Conservation (phyloP, 208 protist genomes). For the Trypanosoma theileri region DNA sequence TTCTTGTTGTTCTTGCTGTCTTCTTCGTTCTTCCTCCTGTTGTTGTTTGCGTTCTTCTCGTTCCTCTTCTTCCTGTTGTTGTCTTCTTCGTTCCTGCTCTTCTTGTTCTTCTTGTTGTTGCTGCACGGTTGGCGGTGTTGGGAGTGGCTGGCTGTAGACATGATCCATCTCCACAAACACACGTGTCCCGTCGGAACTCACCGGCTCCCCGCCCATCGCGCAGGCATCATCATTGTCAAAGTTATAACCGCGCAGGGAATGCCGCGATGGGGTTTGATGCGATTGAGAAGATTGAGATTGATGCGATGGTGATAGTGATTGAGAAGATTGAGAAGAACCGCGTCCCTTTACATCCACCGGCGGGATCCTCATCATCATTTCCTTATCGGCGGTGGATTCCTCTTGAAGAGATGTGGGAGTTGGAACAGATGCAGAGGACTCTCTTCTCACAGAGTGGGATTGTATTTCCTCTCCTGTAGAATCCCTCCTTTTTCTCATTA, state of each 20-base stretch:
- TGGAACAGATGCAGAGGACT: no score
- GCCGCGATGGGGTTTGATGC: not conserved
- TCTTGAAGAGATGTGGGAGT: no score
- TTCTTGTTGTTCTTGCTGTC: no score
- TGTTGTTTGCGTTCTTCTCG: not conserved
- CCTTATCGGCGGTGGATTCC: no score
- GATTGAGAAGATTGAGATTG: not conserved
- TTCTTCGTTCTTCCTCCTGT: not conserved
- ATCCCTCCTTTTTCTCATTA: not conserved
- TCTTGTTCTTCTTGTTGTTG: conserved; percentile 3
- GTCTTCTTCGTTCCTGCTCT: no score
- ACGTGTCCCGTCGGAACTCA: not conserved
- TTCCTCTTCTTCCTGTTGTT: not conserved
- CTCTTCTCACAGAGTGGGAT: no score
- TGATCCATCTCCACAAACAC: no score
- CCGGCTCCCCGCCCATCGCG: not conserved
- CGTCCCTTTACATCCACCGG: no score
- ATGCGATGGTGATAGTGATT: no score
- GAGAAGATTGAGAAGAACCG: not conserved
- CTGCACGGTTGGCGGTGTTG: not conserved
- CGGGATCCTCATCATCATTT: no score
- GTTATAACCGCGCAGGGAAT: conserved; percentile 2
- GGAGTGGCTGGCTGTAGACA: not conserved
- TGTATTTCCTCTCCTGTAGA: no score
- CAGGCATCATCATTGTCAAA: not conserved